Evolutionary conservation across 257 asterid genomes (phyloP), one percentile per base, ranked within the genome.

Genomic region (Craterostigma plantagineum): DNA sequence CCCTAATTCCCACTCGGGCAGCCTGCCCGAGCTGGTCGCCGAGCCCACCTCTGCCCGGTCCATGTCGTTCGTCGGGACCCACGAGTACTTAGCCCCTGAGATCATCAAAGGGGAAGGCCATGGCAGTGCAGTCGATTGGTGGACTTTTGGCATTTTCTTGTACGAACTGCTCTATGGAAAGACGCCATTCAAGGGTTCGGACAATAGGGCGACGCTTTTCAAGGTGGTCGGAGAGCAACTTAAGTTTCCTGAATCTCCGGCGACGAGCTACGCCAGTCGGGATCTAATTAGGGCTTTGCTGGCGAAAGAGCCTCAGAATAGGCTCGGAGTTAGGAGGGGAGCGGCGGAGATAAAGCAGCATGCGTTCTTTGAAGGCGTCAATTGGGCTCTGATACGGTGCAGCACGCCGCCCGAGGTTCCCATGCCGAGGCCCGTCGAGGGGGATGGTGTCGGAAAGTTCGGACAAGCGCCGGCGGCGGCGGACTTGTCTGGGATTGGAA

Each of bases 301-400:
- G 3, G 15, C 16, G 10, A 40, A 40, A 16, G 45, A 40, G 15
- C 45, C 45, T 5, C 45, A 40, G 17, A 40, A 8, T 16, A 14
- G 45, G 45, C 45, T 40, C 16, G 45, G 45, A 8, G 45, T 40
- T 14, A 40, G 16, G 15, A 14, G 45, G 9, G 45, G 45, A 8
- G 45, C 45, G 16, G 45, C 45, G 4, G 45, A 40, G 45, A 40
- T 40, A 3, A 40, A 40, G 16, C 45, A 40, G 45, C 45, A 40
- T n/a, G 45, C 45, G 16, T 40, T 40, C 45, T 40, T 40, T 8
- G 14, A 40, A 40, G 45, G 45, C 4, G 40, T 36, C 12, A 36
- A 36, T 12, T 36, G 40, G 40, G 40, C 40, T 36, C 40, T 36
- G 14, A 36, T 36, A 3, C 40, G 40, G 3, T 36, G 40, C 40